These are phyloP conservation scores for Talaromyces sp. DNA, from an alignment of 2,329 filamentous ascomycete species.

Conservation along the genomic window DNA sequence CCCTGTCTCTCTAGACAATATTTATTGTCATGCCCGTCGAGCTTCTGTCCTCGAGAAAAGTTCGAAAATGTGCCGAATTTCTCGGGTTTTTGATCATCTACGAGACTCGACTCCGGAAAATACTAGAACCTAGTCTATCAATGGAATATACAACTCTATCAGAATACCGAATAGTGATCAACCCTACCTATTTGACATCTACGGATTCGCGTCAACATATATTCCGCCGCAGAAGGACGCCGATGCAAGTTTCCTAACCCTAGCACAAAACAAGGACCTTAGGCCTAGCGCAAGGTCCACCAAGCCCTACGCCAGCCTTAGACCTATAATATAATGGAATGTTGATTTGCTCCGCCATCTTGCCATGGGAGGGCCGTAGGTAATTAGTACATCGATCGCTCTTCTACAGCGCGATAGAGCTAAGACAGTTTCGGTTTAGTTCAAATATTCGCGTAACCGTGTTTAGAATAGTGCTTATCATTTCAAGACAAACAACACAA, in stretches of 20 bases:
- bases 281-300: too few relatives aligned
- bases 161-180: not conserved
- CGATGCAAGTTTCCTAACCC: not conserved
- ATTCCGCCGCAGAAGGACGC: not conserved
- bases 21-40: not conserved
- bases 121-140: not conserved
- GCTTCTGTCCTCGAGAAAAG: not conserved
- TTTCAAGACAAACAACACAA: conserved; percentile 6
- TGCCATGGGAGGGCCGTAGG: too few relatives aligned
- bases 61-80: not conserved
- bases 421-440: not conserved
- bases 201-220: not conserved
- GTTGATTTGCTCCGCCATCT: too few relatives aligned
- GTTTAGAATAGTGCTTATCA: not conserved
- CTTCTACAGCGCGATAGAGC: not conserved
- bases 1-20: not conserved
- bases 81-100: not conserved
- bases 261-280: too few relatives aligned
- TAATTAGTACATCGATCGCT: too few relatives aligned
- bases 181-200: not conserved
- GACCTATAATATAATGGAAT: too few relatives aligned
- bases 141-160: not conserved
- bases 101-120: not conserved
- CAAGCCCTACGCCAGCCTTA: too few relatives aligned
- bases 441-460: not conserved